Base-by-base conservation (phyloP, 768 basidiomycete genomes). In the Hygrocybe coccinea region DNA sequence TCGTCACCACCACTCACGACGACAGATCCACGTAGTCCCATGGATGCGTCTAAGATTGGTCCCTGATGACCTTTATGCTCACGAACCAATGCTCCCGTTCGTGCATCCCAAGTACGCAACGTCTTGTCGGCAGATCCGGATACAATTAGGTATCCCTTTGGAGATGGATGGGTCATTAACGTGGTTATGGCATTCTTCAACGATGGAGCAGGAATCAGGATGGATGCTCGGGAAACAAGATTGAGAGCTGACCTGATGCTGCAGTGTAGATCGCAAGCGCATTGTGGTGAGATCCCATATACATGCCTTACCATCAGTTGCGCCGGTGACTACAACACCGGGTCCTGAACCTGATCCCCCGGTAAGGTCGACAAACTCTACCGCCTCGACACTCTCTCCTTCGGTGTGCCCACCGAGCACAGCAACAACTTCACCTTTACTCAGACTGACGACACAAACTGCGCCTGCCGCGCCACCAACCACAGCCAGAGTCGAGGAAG, bases 241-340 rank as follows among this genome's bases (percentile, higher is more conserved):
- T 34, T 43, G 51, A 47, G 39, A 14, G 74, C 82, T 50, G 58
- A 95, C 95, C 69, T 85, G 76, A 64, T 98, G 95, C 59, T 86
- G 76, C 5, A 97, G 73, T 12, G 89, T 93, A 15, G 86, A 79
- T 54, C 97, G 81, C 50, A 94, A 67, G 58, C 89, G 79, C 79
- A 91, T 91, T 22, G 91, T 95, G 49, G 79, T 79, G 41, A 95
- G 77, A 72, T 99, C 97, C 94, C 95, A 99, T 34, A 97, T 85
- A 62, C 89, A 92, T 15, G 85, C 88, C 66, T 92, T 95, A 0
- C 94, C 93, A 65, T 99, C 97, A 3, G 95, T 97, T 4, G 83
- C 93, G 10, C 90, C 95, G 2, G 89, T 92, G 0, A 91, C 83
- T 10, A 86, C 85, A 17, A 90, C 82, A 7, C 82, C 83, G 6